Percentiles rank a stretch among this genome's conserved stretches.
phyloP scores from a whole-genome alignment of 345 rosid species.

The Eucalyptus sp. region DNA sequence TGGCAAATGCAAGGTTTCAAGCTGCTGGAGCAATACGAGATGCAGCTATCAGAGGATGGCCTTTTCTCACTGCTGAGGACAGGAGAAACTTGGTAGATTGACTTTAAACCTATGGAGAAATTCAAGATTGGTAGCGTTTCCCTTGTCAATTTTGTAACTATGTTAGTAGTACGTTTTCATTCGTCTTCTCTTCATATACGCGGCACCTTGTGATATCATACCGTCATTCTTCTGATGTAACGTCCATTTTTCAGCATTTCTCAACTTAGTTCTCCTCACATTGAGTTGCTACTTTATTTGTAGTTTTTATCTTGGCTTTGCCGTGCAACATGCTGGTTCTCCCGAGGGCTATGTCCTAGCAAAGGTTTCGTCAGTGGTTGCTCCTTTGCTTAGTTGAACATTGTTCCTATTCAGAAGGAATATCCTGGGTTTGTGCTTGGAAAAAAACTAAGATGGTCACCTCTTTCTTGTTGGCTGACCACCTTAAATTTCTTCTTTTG shows the following conservation, averaged over 20 bases:
- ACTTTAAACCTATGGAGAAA: not conserved
- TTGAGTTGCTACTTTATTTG: conserved; percentile 2
- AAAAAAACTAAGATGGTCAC: not conserved
- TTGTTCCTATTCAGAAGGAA: not conserved
- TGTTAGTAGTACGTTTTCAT: not conserved
- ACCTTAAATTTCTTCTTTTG: not conserved
- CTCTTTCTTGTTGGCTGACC: not conserved
- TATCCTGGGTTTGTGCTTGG: not conserved
- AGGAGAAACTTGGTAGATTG: conserved; percentile 45
- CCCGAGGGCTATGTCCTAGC: conserved; percentile 77
- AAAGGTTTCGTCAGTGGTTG: conserved; percentile 86
- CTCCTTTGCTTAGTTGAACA: conserved; percentile 55
- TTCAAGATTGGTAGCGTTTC: not conserved
- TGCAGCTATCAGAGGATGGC: conserved; percentile 95
- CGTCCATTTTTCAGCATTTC: not conserved
- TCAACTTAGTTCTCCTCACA: not conserved
- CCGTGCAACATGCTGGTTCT: conserved; percentile 69
- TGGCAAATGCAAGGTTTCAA: conserved; percentile 88
- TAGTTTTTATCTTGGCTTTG: conserved; percentile 82
- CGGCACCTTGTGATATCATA: not conserved
- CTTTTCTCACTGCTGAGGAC: conserved; percentile 59
- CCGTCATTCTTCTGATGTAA: not conserved
- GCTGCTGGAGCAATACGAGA: conserved; percentile 90
- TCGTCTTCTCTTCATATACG: not conserved
- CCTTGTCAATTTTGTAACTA: not conserved